phyloP scores from a whole-genome alignment of 1,284 basidiomycete genomes.

The Trichosporon sp. region DNA sequence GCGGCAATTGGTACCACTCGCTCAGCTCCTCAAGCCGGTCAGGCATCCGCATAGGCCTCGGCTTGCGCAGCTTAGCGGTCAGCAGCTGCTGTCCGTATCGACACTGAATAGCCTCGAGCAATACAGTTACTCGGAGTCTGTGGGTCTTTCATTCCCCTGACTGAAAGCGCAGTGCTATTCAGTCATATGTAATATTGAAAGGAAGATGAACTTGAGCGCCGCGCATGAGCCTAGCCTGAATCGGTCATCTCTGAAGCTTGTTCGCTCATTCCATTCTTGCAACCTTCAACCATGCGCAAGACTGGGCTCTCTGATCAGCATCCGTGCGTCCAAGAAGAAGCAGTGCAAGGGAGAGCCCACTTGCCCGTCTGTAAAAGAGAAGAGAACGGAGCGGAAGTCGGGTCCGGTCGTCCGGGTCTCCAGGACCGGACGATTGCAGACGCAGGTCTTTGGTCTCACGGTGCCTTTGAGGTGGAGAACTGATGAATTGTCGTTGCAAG shows the following conservation, averaged over 20 bases:
- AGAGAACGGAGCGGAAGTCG: not conserved
- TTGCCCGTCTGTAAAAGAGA: not conserved
- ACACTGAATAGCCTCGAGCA: not conserved
- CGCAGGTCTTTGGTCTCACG: not conserved
- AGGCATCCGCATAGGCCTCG: not conserved
- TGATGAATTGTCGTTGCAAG: no score
- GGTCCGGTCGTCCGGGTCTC: not conserved
- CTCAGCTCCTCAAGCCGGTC: not conserved
- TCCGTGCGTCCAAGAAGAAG: not conserved
- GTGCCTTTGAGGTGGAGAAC: not conserved
- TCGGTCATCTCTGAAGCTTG: not conserved
- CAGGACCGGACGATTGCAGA: not conserved
- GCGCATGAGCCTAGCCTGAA: not conserved
- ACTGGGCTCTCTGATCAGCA: not conserved
- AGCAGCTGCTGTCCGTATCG: not conserved
- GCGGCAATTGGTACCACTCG: not conserved
- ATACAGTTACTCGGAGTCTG: not conserved
- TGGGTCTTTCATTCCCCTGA: not conserved
- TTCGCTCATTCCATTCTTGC: not conserved
- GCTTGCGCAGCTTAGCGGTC: not conserved
- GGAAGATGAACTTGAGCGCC: not conserved
- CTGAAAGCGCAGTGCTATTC: not conserved
- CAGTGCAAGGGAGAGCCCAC: not conserved
- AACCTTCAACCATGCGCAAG: not conserved
- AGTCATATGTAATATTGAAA: not conserved